Base-by-base conservation (phyloP, 1,139 yeast species). In the Candida smagusa region DNA sequence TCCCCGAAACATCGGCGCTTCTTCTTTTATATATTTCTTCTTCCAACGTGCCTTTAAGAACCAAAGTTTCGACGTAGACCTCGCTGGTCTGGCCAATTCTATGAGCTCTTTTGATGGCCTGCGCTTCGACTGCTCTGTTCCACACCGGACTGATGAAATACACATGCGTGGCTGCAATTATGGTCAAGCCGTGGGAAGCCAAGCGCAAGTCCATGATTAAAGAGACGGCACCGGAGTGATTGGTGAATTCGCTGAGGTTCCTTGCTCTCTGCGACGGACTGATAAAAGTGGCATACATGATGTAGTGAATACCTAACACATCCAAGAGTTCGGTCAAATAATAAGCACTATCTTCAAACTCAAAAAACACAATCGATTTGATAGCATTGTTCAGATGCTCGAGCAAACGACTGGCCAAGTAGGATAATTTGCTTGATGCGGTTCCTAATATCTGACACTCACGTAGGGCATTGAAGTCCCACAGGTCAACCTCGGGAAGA, bases 91-190 rank as follows among this genome's bases (percentile, higher is more conserved):
- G 88, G 0, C 88, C 88, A 50, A 81, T 81, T 55, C 88, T 70
- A 56, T 81, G 88, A 0, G 87, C 83, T 62, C 88, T 74, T 47
- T 81, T 81, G 36, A 81, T 79, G 0, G 87, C 87, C 48, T 81
- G 88, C 0, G 87, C 87, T 51, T 81, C 88, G 7, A 79, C 66
- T 0, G 84, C 74, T 41, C 79, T 68, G 46, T 72, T 77, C 88
- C 89, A 83, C 2, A 82, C 81, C 0, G 89, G 89, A 45, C 74
- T 80, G 9, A 81, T 65, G 48, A 83, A 81, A 48, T 79, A 82
- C 3, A 82, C 85, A 38, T 79, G 68, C 0, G 87, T 79, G 2
- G 89, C 89, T 1, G 81, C 70, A 16, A 79, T 75, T 6, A 83
- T 79, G 0, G 85, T 81, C 36, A 83, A 56, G 0, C 90, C 90